These are phyloP conservation scores for sunflower (Helianthus annuus) DNA, from an alignment of 129 eudicot genomes.

Conservation along the genomic window DNA sequence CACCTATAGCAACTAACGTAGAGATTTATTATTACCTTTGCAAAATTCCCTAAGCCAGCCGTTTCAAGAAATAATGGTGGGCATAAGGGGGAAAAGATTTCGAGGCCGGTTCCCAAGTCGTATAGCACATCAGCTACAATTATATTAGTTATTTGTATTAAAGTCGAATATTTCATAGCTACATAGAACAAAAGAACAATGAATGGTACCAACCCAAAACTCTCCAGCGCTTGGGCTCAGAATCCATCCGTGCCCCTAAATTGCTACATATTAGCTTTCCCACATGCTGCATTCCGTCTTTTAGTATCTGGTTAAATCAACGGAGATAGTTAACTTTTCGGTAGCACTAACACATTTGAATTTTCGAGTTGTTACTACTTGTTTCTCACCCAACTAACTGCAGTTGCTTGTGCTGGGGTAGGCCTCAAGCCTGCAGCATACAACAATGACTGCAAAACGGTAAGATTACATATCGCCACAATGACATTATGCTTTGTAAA, in stretches of 20 bases:
- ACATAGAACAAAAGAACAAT: neutral
- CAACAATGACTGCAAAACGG: conserved; percentile 78
- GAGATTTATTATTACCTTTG: conserved; percentile 48
- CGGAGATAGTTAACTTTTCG: neutral
- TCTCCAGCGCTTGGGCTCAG: conserved; percentile 97
- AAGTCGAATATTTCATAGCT: neutral
- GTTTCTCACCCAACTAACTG: conserved; percentile 89
- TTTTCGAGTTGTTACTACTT: neutral
- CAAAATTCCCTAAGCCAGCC: conserved; percentile 98
- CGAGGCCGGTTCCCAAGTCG: conserved; percentile 89
- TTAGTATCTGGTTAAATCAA: conserved; percentile 55
- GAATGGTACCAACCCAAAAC: conserved; percentile 59
- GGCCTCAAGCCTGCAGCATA: conserved; percentile 99
- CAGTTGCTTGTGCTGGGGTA: conserved; percentile 99
- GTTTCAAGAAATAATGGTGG: conserved; percentile 90
- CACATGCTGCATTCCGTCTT: conserved; percentile 93
- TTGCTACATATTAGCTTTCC: conserved; percentile 95
- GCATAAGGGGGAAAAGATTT: conserved; percentile 84
- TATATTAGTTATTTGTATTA: neutral
- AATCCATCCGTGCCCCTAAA: conserved; percentile 94
- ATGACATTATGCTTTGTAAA: neutral
- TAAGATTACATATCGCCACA: conserved; percentile 8
- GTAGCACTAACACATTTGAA: neutral
- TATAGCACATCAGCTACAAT: conserved; percentile 89
- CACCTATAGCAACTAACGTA: neutral